phyloP scores from a whole-genome alignment of 129 eudicot species.

The Dittrichia graveolens region DNA sequence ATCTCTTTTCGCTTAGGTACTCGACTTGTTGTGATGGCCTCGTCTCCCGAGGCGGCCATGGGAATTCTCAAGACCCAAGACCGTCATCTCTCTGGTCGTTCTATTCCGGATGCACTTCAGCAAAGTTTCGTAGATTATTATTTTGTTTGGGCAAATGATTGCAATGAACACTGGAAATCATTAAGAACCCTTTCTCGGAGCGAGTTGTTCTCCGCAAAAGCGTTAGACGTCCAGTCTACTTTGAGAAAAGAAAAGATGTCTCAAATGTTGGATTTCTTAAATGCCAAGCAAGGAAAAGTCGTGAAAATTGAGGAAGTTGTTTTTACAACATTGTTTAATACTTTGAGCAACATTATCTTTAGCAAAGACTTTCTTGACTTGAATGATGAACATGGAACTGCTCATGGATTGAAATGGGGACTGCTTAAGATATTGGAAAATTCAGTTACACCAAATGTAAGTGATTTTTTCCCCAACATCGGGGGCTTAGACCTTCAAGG shows the following conservation, averaged over 20 bases:
- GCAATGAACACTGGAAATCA: constrained; percentile 2
- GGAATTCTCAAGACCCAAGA: constrained; percentile 8
- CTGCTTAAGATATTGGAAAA: no score
- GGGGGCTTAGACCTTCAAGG: no score
- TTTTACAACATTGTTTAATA: background rate
- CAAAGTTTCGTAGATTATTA: constrained; percentile 7
- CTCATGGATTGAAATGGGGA: no score
- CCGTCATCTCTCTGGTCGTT: constrained; percentile 7
- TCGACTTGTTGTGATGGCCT: constrained; percentile 5
- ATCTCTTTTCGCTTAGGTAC: constrained; percentile 9
- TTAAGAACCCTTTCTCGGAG: background rate
- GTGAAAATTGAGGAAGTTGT: background rate
- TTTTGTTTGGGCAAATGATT: constrained; percentile 4
- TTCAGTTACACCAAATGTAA: no score
- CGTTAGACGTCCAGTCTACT: background rate
- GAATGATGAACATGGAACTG: no score
- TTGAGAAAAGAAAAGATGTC: background rate
- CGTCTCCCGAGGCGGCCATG: background rate
- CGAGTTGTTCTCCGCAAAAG: background rate
- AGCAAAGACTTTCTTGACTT: no score
- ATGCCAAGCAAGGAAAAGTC: background rate
- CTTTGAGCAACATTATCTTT: no score
- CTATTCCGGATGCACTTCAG: constrained; percentile 3
- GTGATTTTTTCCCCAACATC: no score
- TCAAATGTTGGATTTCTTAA: background rate